These are phyloP conservation scores for Coniosporium tulheliwenetii DNA, from an alignment of 2,329 filamentous ascomycete genomes.

Conservation along the genomic window DNA sequence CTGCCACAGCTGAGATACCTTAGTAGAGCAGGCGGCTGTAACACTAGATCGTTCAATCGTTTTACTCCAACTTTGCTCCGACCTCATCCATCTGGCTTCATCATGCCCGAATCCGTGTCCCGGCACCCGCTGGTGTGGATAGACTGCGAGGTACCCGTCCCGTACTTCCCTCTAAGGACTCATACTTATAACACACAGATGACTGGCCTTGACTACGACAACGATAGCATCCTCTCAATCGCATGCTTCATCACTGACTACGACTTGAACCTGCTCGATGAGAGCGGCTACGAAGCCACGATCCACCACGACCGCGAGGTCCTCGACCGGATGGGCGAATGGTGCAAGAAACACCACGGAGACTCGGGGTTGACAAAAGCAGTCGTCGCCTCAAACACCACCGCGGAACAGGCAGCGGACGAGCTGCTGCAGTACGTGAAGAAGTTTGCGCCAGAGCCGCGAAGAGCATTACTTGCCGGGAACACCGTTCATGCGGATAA, in stretches of 20 bases:
- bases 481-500: conserved; percentile 89
- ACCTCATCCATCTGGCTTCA: conserved; percentile 1
- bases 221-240: conserved; percentile 78
- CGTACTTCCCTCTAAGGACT: conserved; percentile 1
- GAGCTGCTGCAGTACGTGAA: conserved; percentile 66
- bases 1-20: too few species aligned
- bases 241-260: conserved; percentile 82
- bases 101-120: conserved; percentile 31
- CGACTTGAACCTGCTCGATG: conserved; percentile 60
- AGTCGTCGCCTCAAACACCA: conserved; percentile 58
- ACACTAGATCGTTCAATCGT: too few species aligned
- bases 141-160: conserved; percentile 47
- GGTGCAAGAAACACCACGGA: conserved; percentile 73
- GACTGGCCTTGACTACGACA: conserved; percentile 69
- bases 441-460: conserved; percentile 48
- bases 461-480: conserved; percentile 64
- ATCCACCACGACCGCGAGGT: conserved; percentile 57
- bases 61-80: too few species aligned
- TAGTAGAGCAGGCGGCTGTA: too few species aligned
- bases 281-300: conserved; percentile 61
- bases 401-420: conserved; percentile 54
- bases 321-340: conserved; percentile 70
- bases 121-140: conserved; percentile 70
- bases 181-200: conserved; percentile 43
- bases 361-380: conserved; percentile 66